Evolutionary conservation across 2,329 filamentous ascomycete genomes (phyloP).

Genomic region (Pestalotiopsis sp.): DNA sequence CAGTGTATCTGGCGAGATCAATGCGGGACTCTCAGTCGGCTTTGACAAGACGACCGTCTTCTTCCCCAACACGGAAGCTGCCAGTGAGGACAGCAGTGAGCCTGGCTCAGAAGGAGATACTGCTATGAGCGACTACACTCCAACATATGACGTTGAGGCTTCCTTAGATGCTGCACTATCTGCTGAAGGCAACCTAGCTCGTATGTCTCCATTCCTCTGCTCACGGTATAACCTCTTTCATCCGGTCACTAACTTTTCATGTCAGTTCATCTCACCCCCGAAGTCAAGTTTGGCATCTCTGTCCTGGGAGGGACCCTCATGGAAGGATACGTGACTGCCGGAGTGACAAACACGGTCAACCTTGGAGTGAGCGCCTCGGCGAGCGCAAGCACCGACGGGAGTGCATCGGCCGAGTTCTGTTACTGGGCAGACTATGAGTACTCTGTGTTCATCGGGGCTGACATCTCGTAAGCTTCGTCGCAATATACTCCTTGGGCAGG

Average conservation of each 20-base stretch:
- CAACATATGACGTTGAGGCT: not conserved
- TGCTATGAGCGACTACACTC: not conserved
- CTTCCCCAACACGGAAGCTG: constrained; percentile 3
- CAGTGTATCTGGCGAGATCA: constrained; percentile 4
- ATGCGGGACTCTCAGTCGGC: not conserved
- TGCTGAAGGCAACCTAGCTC: not conserved
- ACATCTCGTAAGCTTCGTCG: not conserved
- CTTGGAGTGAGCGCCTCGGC: not conserved
- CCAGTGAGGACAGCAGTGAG: not conserved
- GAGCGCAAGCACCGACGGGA: not conserved
- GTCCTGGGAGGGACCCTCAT: not conserved
- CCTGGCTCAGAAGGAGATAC: not conserved
- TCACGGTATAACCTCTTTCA: too few species aligned
- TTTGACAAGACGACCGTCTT: constrained; percentile 1
- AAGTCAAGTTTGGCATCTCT: constrained; percentile 3
- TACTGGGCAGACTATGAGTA: constrained; percentile 4
- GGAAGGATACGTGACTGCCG: not conserved
- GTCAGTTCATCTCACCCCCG: not conserved
- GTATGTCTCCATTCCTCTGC: not conserved
- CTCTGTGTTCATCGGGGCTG: not conserved
- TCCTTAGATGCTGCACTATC: not conserved
- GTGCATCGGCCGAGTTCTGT: not conserved
- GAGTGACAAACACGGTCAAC: not conserved
- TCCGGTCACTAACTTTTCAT: not conserved
- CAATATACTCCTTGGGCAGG: too few species aligned